phyloP scores from a whole-genome alignment of 257 asterid species.

The Solanum rostratum region DNA sequence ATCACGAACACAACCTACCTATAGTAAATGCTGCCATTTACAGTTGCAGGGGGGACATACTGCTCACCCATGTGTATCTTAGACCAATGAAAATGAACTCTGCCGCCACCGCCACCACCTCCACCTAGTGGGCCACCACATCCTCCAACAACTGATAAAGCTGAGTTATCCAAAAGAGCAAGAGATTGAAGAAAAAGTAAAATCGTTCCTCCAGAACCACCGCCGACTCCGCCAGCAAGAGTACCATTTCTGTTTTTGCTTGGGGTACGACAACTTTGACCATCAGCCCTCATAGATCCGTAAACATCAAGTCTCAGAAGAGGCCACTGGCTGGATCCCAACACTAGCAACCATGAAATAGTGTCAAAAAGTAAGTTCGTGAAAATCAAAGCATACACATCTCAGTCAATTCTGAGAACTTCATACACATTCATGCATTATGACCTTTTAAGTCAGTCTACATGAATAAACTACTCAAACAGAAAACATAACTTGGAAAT shows the following conservation, averaged over 20 bases:
- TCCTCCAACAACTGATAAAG: constrained; percentile 79
- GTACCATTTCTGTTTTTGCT: constrained; percentile 40
- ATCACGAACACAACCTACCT: constrained; percentile 29
- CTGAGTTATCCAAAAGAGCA: constrained; percentile 56
- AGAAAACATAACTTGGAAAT: background rate
- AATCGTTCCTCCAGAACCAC: constrained; percentile 96
- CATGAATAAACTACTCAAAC: background rate
- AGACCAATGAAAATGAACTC: constrained; percentile 96
- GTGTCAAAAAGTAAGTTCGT: constrained; percentile 7
- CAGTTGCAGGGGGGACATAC: constrained; percentile 69
- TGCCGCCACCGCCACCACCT: constrained; percentile 97
- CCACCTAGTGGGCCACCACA: constrained; percentile 83
- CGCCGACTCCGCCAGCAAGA: constrained; percentile 73
- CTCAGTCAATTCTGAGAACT: background rate
- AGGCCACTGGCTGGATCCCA: constrained; percentile 91
- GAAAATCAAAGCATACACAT: background rate
- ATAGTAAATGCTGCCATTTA: constrained; percentile 54
- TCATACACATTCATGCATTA: background rate
- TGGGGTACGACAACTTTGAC: constrained; percentile 49
- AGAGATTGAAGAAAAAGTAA: constrained; percentile 66
- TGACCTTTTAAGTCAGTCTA: background rate
- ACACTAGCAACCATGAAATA: constrained; percentile 30
- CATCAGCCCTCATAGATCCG: constrained; percentile 77
- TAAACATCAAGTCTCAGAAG: constrained; percentile 52
- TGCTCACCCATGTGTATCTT: constrained; percentile 58